Evolutionary conservation across 116 monocot genomes (phyloP).

Genomic region (Posidonia oceanica): DNA sequence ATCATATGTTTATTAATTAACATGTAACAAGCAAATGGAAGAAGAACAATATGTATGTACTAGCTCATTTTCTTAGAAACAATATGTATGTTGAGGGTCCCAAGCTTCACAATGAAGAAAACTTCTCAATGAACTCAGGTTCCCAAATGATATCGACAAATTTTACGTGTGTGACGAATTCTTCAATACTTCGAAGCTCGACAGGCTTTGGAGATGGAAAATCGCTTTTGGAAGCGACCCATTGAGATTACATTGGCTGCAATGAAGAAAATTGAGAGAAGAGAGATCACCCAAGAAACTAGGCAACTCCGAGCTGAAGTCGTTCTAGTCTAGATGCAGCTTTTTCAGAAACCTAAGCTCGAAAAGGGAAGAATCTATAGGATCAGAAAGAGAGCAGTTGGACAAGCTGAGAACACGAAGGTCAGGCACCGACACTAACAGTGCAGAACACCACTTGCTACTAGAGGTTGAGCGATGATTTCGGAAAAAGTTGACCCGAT

Average conservation of each 20-base stretch:
- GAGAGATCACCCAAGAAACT: constrained; percentile 43
- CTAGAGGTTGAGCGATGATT: too few species aligned
- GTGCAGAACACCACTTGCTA: constrained; percentile 24
- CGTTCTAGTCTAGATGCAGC: constrained; percentile 36
- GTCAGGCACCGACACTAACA: constrained; percentile 20
- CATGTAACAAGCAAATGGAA: too few species aligned
- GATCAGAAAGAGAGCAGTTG: constrained; percentile 36
- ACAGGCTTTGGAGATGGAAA: constrained; percentile 30
- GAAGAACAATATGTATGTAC: too few species aligned
- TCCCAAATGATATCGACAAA: constrained; percentile 31
- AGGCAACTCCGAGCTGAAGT: constrained; percentile 28
- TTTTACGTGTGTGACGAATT: constrained; percentile 42
- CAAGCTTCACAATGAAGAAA: too few species aligned
- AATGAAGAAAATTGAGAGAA: constrained; percentile 22
- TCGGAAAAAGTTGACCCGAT: constrained; percentile 49
- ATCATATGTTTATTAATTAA: too few species aligned
- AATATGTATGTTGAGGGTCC: too few species aligned
- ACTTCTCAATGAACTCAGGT: constrained; percentile 10
- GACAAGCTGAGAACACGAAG: constrained; percentile 40
- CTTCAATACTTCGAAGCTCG: constrained; percentile 25
- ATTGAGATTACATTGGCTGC: constrained; percentile 22
- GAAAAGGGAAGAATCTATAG: constrained; percentile 27
- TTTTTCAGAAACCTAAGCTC: constrained; percentile 20
- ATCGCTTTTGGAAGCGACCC: constrained; percentile 40
- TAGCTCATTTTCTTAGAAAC: too few species aligned